Percentiles rank a stretch among this genome's conserved stretches.
phyloP scores from a whole-genome alignment of 257 asterid species.

The Lantana camara region DNA sequence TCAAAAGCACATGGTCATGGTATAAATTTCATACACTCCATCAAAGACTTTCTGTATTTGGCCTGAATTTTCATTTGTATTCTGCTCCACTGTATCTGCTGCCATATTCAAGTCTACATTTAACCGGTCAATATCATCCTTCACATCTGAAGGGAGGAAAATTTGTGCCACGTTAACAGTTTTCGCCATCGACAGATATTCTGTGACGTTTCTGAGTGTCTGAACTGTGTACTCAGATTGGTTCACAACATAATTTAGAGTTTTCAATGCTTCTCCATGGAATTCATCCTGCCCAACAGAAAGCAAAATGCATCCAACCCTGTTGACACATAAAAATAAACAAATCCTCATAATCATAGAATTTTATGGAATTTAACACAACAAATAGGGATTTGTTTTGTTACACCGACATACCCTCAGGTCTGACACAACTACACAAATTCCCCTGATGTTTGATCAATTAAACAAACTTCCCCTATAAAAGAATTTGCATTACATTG shows the following conservation, averaged over 20 bases:
- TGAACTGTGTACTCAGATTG: conserved; percentile 93
- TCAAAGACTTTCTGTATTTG: conserved; percentile 65
- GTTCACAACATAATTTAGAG: conserved; percentile 83
- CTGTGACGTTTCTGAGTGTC: conserved; percentile 83
- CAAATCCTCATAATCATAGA: background rate
- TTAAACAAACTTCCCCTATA: too few species aligned
- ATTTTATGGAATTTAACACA: too few species aligned
- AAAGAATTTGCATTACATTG: too few species aligned
- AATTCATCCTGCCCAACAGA: conserved; percentile 89
- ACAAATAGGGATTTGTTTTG: too few species aligned
- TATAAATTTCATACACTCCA: conserved; percentile 59
- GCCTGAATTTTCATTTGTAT: conserved; percentile 69
- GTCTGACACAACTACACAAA: too few species aligned
- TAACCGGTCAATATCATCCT: conserved; percentile 65
- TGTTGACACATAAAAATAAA: conserved; percentile 35
- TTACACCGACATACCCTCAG: too few species aligned
- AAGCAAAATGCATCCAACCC: conserved; percentile 89
- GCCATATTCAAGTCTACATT: conserved; percentile 70
- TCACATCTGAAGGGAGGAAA: conserved; percentile 85
- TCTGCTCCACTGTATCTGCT: conserved; percentile 65
- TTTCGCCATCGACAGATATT: conserved; percentile 73
- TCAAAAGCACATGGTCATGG: background rate
- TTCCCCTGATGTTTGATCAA: too few species aligned
- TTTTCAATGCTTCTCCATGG: conserved; percentile 73
- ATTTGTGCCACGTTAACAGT: conserved; percentile 84